These are phyloP conservation scores for Tephrocybe sp. DNA, from an alignment of 768 basidiomycete genomes.

Conservation along the genomic window DNA sequence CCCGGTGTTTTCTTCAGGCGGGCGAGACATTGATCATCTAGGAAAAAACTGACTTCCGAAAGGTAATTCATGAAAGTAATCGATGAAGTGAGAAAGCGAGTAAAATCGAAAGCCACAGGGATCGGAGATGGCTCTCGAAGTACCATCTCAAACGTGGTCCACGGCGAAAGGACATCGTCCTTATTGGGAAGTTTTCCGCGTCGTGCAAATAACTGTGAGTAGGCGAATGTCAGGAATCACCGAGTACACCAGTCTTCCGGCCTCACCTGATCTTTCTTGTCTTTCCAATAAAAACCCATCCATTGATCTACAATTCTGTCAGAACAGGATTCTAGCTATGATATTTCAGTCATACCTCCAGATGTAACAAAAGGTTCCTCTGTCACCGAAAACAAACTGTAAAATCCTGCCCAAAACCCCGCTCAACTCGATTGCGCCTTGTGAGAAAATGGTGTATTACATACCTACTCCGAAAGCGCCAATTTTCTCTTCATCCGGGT, in stretches of 20 bases:
- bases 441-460: conserved; percentile 15
- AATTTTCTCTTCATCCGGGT: conserved; percentile 92
- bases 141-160: conserved; percentile 91
- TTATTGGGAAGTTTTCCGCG: conserved; percentile 60
- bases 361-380: conserved; percentile 83
- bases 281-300: conserved; percentile 98
- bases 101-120: conserved; percentile 82
- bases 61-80: conserved; percentile 92
- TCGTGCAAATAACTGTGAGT: conserved; percentile 70
- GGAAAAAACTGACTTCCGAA: conserved; percentile 71
- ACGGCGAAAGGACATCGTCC: conserved; percentile 34
- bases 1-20: conserved; percentile 63
- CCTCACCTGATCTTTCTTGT: conserved; percentile 80
- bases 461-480: conserved; percentile 90
- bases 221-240: conserved; percentile 1
- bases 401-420: conserved; percentile 48
- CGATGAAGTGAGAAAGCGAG: conserved; percentile 85
- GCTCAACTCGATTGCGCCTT: not conserved
- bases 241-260: not conserved
- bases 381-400: conserved; percentile 79
- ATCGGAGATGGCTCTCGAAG: conserved; percentile 79
- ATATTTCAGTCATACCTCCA: conserved; percentile 46
- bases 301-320: conserved; percentile 56
- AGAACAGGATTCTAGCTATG: conserved; percentile 21
- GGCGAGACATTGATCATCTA: conserved; percentile 74